These are phyloP conservation scores for Chamaecrista fasciculata DNA, from an alignment of 306 rosid genomes.

Conservation along the genomic window DNA sequence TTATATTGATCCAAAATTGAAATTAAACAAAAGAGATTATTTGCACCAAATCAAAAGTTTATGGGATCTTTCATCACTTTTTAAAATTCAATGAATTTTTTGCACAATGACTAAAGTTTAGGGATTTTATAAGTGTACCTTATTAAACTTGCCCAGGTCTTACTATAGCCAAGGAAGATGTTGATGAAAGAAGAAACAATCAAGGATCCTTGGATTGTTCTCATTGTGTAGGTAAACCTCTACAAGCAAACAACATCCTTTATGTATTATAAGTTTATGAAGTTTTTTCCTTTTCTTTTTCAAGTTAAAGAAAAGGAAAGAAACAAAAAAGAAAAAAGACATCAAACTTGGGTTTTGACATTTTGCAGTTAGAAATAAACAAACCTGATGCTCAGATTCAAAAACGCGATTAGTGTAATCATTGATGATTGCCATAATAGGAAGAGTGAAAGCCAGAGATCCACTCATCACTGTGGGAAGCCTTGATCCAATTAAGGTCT, in stretches of 20 bases:
- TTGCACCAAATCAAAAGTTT: no score
- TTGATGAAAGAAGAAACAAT: slow-evolving; percentile 77
- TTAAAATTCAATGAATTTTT: no score
- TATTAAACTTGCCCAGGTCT: slow-evolving; percentile 66
- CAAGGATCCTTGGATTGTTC: slow-evolving; percentile 91
- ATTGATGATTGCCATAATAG: slow-evolving; percentile 72
- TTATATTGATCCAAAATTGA: no score
- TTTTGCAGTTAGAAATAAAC: no score
- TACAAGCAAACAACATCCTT: slow-evolving; percentile 37
- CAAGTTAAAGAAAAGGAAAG: slow-evolving; percentile 8
- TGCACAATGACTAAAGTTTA: no score
- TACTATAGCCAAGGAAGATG: slow-evolving; percentile 74
- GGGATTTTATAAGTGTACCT: no score
- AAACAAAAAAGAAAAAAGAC: no score
- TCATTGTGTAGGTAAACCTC: slow-evolving; percentile 68
- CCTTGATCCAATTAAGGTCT: slow-evolving; percentile 76
- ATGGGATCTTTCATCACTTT: no score
- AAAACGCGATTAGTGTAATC: slow-evolving; percentile 52
- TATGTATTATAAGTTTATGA: slow-evolving; percentile 19
- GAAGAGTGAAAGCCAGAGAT: slow-evolving; percentile 65
- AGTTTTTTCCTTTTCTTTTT: neutral
- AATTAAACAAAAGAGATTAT: no score
- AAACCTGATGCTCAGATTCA: slow-evolving; percentile 62
- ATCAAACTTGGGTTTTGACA: no score
- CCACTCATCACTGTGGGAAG: slow-evolving; percentile 85